Conservation (phyloP, 2,329 filamentous ascomycete genomes). For the Taxawa tesnikishii region DNA sequence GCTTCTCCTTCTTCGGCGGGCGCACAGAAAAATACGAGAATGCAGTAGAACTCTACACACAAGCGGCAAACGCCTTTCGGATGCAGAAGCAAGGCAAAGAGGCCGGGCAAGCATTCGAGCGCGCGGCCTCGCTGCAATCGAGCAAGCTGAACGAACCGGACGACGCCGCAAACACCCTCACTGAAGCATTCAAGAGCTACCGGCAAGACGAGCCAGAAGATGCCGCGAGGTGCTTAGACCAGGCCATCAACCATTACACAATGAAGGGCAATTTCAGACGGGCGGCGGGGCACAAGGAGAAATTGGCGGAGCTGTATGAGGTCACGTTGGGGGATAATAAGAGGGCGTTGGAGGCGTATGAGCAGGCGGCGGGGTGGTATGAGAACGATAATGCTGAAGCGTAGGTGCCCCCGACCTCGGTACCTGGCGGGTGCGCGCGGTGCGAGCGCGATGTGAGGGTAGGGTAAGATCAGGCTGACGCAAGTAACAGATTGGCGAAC, state of each 20-base stretch:
- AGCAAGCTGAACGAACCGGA: conserved; percentile 80
- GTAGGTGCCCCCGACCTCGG: conserved; percentile 36
- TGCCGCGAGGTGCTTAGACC: conserved; percentile 66
- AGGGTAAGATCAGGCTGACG: no score
- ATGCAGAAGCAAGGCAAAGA: conserved; percentile 76
- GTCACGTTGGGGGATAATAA: conserved; percentile 66
- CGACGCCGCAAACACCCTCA: conserved; percentile 77
- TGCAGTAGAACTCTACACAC: conserved; percentile 74
- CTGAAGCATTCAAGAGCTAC: conserved; percentile 93
- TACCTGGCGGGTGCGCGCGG: no score
- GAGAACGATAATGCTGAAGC: conserved; percentile 75
- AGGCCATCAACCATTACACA: conserved; percentile 77
- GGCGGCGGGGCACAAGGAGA: conserved; percentile 83
- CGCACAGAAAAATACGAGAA: conserved; percentile 79
- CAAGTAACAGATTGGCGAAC: conserved; percentile 70
- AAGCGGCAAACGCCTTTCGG: conserved; percentile 85
- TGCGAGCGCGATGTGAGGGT: conserved; percentile 2
- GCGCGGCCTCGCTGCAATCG: conserved; percentile 66
- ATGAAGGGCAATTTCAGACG: conserved; percentile 81
- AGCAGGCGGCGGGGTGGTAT: conserved; percentile 79
- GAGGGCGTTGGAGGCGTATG: conserved; percentile 70
- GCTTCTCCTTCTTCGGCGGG: conserved; percentile 84
- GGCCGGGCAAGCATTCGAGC: conserved; percentile 77
- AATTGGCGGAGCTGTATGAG: conserved; percentile 77
- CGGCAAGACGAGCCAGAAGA: conserved; percentile 72